Evolutionary conservation across 495 filamentous ascomycete genomes (phyloP).

Genomic region (Choiromyces venosus): DNA sequence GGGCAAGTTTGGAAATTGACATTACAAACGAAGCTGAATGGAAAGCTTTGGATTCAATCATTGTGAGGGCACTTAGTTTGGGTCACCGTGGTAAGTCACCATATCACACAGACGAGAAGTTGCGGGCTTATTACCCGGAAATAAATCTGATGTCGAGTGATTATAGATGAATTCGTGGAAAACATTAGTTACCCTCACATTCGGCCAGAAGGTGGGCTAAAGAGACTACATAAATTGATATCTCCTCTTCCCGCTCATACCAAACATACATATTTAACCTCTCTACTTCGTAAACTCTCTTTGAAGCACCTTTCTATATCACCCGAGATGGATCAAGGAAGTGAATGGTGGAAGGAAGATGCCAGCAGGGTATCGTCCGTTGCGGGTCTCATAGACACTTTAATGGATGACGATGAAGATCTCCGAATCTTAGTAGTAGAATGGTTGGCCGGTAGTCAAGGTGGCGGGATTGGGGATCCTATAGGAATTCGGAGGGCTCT

Average conservation of each 20-base stretch:
- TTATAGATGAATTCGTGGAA: constrained; percentile 54
- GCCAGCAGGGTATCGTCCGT: constrained; percentile 47
- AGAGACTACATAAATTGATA: constrained; percentile 36
- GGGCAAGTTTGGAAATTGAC: constrained; percentile 39
- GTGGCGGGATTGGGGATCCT: constrained; percentile 59
- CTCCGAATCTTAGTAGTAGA: constrained; percentile 54
- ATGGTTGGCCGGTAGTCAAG: constrained; percentile 63
- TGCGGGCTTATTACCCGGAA: background rate
- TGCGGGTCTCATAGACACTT: constrained; percentile 46
- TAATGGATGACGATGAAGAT: constrained; percentile 44
- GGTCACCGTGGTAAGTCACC: constrained; percentile 63
- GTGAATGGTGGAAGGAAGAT: constrained; percentile 45
- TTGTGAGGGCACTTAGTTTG: constrained; percentile 61
- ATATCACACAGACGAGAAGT: background rate
- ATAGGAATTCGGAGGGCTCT: constrained; percentile 60
- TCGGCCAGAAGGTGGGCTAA: constrained; percentile 24
- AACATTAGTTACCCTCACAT: constrained; percentile 34
- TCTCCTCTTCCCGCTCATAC: constrained; percentile 28
- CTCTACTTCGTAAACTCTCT: constrained; percentile 35
- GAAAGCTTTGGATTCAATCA: constrained; percentile 57
- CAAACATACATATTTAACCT: constrained; percentile 33
- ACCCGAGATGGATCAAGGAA: constrained; percentile 13
- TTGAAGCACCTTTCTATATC: constrained; percentile 47
- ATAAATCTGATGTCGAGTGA: constrained; percentile 37
- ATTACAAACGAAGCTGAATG: constrained; percentile 51